phyloP scores from a whole-genome alignment of 305 asterid genomes.

The Solanum chacoense region DNA sequence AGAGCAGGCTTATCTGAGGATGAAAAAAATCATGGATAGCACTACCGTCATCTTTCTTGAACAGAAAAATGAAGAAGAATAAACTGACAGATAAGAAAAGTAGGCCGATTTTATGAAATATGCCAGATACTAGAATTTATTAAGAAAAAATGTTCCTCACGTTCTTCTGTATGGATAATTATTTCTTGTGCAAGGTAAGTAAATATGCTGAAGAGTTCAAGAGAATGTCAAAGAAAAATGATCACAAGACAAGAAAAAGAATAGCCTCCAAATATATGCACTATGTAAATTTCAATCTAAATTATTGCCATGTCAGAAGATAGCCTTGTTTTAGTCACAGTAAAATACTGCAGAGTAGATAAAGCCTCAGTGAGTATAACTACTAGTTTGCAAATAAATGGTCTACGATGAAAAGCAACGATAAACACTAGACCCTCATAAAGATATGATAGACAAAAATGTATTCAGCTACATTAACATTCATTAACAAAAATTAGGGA shows the following conservation, averaged over 20 bases:
- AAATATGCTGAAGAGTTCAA: neutral
- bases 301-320: neutral
- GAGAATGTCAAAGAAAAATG: neutral
- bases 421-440: neutral
- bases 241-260: neutral
- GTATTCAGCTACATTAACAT: neutral
- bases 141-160: neutral
- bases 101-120: neutral
- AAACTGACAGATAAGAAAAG: neutral
- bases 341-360: neutral
- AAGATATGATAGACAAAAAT: neutral
- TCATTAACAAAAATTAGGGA: neutral
- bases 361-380: neutral
- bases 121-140: neutral
- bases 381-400: neutral
- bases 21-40: neutral
- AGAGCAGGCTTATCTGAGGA: slow-evolving; percentile 71
- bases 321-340: neutral
- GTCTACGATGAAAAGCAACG: neutral
- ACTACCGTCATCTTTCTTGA: neutral
- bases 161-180: neutral
- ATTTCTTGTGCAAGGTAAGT: neutral
- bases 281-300: neutral
- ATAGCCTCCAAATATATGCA: neutral
- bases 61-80: neutral